These are phyloP conservation scores for Cicer judaicum DNA, from an alignment of 306 rosid genomes.

Conservation along the genomic window DNA sequence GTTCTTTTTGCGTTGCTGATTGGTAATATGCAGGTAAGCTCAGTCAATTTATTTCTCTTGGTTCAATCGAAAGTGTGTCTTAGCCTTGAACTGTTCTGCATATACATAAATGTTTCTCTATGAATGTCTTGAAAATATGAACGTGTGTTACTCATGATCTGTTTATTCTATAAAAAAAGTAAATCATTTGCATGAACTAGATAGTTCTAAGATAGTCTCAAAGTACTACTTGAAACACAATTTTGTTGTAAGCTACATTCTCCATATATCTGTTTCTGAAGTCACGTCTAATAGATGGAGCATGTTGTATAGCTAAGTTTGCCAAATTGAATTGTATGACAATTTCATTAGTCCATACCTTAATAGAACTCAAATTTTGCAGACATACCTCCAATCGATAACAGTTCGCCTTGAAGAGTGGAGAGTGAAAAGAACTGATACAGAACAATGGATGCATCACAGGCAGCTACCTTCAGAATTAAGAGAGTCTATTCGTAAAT, in stretches of 20 bases:
- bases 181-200: too few relatives aligned
- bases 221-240: too few relatives aligned
- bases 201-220: too few relatives aligned
- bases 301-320: too few relatives aligned
- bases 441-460: constrained; percentile 98
- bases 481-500: constrained; percentile 71
- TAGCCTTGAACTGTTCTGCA: constrained; percentile 2
- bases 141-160: too few relatives aligned
- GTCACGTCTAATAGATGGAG: too few relatives aligned
- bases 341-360: neutral
- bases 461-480: constrained; percentile 79
- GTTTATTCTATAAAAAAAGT: too few relatives aligned
- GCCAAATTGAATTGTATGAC: neutral
- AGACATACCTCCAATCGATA: constrained; percentile 90
- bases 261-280: too few relatives aligned
- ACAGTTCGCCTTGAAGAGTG: constrained; percentile 90
- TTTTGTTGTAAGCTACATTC: too few relatives aligned
- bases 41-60: constrained; percentile 12
- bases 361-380: constrained; percentile 34
- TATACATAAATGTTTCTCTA: too few relatives aligned
- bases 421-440: constrained; percentile 88
- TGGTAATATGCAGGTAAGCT: constrained; percentile 93
- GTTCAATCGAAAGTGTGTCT: neutral
- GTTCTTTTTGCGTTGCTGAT: constrained; percentile 90
- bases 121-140: too few relatives aligned